Evolutionary conservation across 2,329 filamentous ascomycete species (phyloP), one percentile per base, ranked within the genome.

Genomic region (Botrytis galanthina): DNA sequence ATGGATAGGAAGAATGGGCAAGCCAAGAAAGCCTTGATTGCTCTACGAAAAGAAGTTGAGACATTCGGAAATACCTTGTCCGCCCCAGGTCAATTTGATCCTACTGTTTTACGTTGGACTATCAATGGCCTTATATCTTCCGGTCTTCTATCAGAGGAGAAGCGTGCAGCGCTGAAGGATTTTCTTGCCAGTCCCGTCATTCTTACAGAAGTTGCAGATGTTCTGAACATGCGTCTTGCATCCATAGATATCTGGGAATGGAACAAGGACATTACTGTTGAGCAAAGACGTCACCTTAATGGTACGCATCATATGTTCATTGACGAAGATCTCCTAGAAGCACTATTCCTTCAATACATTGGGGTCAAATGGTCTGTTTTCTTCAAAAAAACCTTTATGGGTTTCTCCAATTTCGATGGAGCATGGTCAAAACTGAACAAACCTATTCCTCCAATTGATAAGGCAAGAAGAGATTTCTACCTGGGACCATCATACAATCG

Each of bases 251-350:
- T 80, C 37, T 90, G 87, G 88, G 78, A 81, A 20, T 90, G 87
- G 87, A 82, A 83, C 8, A 80, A 80, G 7, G 81, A 81, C 3
- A 81, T 89, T 4, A 80, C 84, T 1, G 77, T 89, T 8, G 83
- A 87, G 66, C 85, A 87, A 82, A 83, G 87, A 51, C 83, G 86
- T 35, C 86, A 88, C 71, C 78, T 89, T n/a, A 89, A 87, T 75
- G 87, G 87, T 2, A 86, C 87, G 73, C 90, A 89, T 77, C 84
- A 88, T 6, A 85, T 89, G n/a, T 88, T 86, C 77, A 88, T 89
- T 83, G 86, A 89, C 63, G 87, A 88, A 77, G 88, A 90, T 74
- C 81, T 88, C 32, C 83, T 89, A 12, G 86, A 89, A 76, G 85
- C 86, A 2, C 83, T 89, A 12, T 82, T 89, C 37, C 79, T 89